Percentiles rank a stretch among this genome's conserved stretches.
Evolutionary conservation across 176 grass and related monocot species (phyloP).

Genomic region (Eleusine coracana): DNA sequence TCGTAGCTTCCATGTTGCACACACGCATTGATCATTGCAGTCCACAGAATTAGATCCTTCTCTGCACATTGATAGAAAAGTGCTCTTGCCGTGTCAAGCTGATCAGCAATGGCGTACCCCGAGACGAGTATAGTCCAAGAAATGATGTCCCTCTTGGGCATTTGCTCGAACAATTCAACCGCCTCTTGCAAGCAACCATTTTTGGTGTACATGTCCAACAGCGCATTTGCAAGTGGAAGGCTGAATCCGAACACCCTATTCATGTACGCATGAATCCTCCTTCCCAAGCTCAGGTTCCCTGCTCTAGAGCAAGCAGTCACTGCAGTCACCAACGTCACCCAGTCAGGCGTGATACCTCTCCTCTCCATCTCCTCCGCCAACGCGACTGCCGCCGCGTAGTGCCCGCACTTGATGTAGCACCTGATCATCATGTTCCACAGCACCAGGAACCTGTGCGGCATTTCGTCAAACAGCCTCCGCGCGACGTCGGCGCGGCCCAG

Average conservation of each 20-base stretch:
- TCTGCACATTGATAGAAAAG: constrained; percentile 53
- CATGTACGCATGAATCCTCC: constrained; percentile 60
- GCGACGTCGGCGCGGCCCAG: constrained; percentile 35
- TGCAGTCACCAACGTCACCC: constrained; percentile 40
- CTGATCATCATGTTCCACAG: constrained; percentile 68
- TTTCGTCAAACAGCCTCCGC: constrained; percentile 64
- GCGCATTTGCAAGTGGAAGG: constrained; percentile 57
- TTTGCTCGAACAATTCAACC: constrained; percentile 46
- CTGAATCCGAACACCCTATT: constrained; percentile 47
- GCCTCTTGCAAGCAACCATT: constrained; percentile 56
- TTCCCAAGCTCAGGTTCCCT: constrained; percentile 53
- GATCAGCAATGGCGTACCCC: constrained; percentile 45
- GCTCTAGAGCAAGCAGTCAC: constrained; percentile 54
- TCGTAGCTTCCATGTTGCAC: constrained; percentile 55
- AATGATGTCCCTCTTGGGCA: constrained; percentile 58
- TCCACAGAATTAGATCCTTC: constrained; percentile 75
- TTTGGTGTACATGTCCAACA: constrained; percentile 70
- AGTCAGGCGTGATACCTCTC: constrained; percentile 45
- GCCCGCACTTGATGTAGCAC: constrained; percentile 51
- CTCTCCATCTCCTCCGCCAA: constrained; percentile 50
- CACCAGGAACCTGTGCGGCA: constrained; percentile 35
- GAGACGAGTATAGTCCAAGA: constrained; percentile 65
- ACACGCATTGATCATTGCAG: constrained; percentile 68
- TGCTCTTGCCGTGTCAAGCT: constrained; percentile 57
- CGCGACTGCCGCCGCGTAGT: constrained; percentile 37